Base-by-base conservation (phyloP, 805 yeast genomes). In the Saccharomycopsis sp. region DNA sequence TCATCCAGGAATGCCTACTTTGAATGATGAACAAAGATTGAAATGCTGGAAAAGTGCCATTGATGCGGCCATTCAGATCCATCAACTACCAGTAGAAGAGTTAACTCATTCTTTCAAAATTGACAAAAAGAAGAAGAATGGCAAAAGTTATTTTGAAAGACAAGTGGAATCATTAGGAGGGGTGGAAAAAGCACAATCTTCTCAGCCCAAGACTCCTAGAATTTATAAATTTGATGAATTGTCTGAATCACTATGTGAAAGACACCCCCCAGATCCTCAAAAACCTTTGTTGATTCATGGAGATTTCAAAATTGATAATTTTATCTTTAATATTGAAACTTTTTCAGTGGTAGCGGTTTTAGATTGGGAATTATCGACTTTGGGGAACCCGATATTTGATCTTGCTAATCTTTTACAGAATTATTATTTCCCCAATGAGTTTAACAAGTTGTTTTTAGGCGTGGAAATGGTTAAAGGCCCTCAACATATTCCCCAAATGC, bases 331-430 rank as follows among this genome's bases (percentile, higher is more conserved):
- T 56, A 75, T 74, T 48, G 66, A 65, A 1, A 62, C 65, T 34
- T 66, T 67, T 17, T 53, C 55, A 33, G 72, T 75, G 2, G 57
- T 69, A 36, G 79, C 80, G 0, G 70, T 76, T 2, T 59, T 76
- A 31, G 82, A 76, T 51, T 76, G 83, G 83, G 83, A 76, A 52
- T 57, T 76, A 30, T 73, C 79, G 47, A 76, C 82, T 0, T 60
- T 72, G 42, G 83, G 83, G 0, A 79, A 75, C 48, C 83, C 83
- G 1, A 53, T 75, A 34, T 75, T 77, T 44, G 83, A 76, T 49
- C 57, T 76, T 23, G 71, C 79, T 14, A 76, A 76, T 51, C 60
- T 74, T 21, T 57, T 76, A 20, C 78, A 72, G 51, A 76, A 79
- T 10, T 74, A 66, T 51, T 63, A 60, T 33, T 51, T 72, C 42